Percentiles rank a stretch among this genome's conserved stretches.
phyloP scores from a whole-genome alignment of 495 filamentous ascomycete genomes.

The Podospora pseudoanserina region DNA sequence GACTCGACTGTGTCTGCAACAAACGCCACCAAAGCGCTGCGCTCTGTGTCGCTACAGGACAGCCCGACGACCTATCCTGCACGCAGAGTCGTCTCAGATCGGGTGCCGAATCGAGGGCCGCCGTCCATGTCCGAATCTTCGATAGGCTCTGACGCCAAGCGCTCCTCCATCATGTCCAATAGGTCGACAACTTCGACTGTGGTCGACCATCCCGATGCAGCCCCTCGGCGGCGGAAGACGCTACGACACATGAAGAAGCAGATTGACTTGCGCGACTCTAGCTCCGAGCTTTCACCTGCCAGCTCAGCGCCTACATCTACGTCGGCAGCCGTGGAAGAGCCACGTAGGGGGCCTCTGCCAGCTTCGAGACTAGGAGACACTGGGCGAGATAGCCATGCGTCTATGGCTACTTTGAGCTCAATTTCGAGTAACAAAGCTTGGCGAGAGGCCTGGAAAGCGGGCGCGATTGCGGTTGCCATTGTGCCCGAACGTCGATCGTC shows the following conservation, averaged over 20 bases:
- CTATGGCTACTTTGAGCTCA: constrained; percentile 55
- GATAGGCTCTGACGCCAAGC: constrained; percentile 44
- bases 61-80: constrained; percentile 41
- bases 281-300: constrained; percentile 53
- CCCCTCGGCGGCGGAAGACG: constrained; percentile 53
- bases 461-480: constrained; percentile 65
- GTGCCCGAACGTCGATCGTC: constrained; percentile 68
- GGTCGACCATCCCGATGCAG: constrained; percentile 64
- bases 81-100: constrained; percentile 34
- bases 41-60: constrained; percentile 47
- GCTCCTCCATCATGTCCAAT: constrained; percentile 60
- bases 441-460: constrained; percentile 53
- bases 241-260: constrained; percentile 69
- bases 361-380: constrained; percentile 32
- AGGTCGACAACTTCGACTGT: constrained; percentile 60
- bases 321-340: constrained; percentile 26
- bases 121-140: constrained; percentile 42
- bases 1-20: constrained; percentile 47
- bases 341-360: constrained; percentile 23
- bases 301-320: constrained; percentile 40
- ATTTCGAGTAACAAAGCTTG: constrained; percentile 51
- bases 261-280: constrained; percentile 46
- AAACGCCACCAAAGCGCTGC: constrained; percentile 47
- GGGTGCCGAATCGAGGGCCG: constrained; percentile 23
- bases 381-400: constrained; percentile 55